Evolutionary conservation across 2,329 filamentous ascomycete genomes (phyloP).

Genomic region (Laburnicola sp.): DNA sequence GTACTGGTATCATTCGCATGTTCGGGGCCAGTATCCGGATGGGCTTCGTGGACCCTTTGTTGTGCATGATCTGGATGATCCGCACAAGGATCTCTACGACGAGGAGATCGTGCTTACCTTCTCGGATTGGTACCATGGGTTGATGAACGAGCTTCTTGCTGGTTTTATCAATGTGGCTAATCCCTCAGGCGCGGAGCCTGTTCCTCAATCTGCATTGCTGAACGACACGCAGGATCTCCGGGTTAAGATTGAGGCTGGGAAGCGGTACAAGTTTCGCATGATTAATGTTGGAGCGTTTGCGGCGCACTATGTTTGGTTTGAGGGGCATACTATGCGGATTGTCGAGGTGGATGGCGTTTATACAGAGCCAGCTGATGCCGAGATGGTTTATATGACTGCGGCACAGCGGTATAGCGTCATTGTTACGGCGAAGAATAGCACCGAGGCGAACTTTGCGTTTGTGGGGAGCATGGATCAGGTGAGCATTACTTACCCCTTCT

Average conservation of each 20-base stretch:
- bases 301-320: constrained; percentile 70
- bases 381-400: constrained; percentile 67
- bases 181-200: constrained; percentile 64
- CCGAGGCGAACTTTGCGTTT: constrained; percentile 63
- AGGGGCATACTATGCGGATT: constrained; percentile 66
- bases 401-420: constrained; percentile 73
- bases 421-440: constrained; percentile 62
- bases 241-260: constrained; percentile 53
- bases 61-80: constrained; percentile 61
- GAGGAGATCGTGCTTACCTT: constrained; percentile 67
- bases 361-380: constrained; percentile 61
- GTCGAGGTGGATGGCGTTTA: constrained; percentile 73
- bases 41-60: constrained; percentile 69
- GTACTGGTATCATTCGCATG: constrained; percentile 71
- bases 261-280: constrained; percentile 67
- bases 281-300: constrained; percentile 73
- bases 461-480: constrained; percentile 54
- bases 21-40: constrained; percentile 64
- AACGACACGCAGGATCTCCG: constrained; percentile 61
- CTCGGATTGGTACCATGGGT: constrained; percentile 74
- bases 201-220: constrained; percentile 66
- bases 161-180: constrained; percentile 55
- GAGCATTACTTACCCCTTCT: not conserved
- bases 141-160: constrained; percentile 50
- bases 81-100: constrained; percentile 58